These are phyloP conservation scores for Wallacemonas rigidus DNA, from an alignment of 208 protist genomes.

Conservation along the genomic window DNA sequence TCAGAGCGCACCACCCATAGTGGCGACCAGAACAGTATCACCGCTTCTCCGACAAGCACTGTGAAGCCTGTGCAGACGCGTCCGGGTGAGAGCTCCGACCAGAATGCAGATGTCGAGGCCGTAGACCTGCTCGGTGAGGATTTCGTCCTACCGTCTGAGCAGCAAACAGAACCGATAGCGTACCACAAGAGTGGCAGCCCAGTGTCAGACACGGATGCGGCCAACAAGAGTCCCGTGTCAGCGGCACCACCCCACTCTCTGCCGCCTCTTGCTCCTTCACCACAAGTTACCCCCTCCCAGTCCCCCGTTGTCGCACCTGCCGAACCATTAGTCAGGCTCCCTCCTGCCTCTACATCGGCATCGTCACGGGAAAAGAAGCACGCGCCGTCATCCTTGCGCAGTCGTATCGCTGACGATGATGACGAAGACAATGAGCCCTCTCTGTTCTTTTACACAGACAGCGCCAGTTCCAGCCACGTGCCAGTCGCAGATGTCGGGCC, in stretches of 20 bases:
- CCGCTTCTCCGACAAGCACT: neutral
- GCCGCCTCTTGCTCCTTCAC: slow-evolving; percentile 9
- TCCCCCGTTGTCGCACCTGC: neutral
- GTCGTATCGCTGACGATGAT: slow-evolving; percentile 26
- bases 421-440: slow-evolving; percentile 47
- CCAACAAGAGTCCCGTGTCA: slow-evolving; percentile 3
- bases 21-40: neutral
- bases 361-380: slow-evolving; percentile 5
- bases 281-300: slow-evolving; percentile 3
- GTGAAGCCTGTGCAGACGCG: neutral
- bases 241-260: neutral
- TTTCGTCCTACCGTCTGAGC: slow-evolving; percentile 24
- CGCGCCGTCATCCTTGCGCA: neutral
- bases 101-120: neutral
- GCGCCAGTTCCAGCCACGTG: slow-evolving; percentile 1
- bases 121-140: slow-evolving; percentile 23
- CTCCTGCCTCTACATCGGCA: neutral
- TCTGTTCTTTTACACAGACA: slow-evolving; percentile 27
- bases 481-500: neutral
- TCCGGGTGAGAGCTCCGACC: neutral
- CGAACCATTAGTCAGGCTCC: neutral
- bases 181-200: neutral
- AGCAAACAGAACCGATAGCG: neutral
- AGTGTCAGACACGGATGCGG: neutral
- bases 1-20: neutral